Conservation (phyloP, 352 stramenopile genomes). For the Phytophthora litchii region DNA sequence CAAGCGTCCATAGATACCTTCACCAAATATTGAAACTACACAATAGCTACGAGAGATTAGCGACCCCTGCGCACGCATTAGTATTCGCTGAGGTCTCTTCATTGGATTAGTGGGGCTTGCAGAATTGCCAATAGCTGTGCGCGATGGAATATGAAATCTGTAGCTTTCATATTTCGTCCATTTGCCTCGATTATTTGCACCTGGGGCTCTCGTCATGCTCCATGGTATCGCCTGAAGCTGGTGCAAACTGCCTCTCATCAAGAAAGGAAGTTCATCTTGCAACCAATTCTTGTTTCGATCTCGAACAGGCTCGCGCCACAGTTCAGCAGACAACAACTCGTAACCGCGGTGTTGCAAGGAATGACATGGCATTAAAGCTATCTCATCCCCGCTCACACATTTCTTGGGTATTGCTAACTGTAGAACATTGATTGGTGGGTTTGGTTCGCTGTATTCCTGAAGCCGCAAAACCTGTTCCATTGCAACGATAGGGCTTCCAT, state of each 20-base stretch:
- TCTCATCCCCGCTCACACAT: slow-evolving; percentile 51
- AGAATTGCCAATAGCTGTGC: neutral
- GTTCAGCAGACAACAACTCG: slow-evolving; percentile 39
- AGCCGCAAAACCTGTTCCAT: slow-evolving; percentile 64
- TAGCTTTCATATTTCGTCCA: slow-evolving; percentile 49
- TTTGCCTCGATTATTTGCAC: slow-evolving; percentile 42
- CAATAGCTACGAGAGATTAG: slow-evolving; percentile 73
- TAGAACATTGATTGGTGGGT: slow-evolving; percentile 35
- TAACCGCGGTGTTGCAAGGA: slow-evolving; percentile 50
- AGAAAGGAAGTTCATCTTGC: slow-evolving; percentile 51
- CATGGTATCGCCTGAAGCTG: neutral
- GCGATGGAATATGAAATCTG: slow-evolving; percentile 38
- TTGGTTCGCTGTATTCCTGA: slow-evolving; percentile 38
- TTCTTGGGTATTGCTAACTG: slow-evolving; percentile 61
- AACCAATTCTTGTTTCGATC: slow-evolving; percentile 67
- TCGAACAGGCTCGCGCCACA: slow-evolving; percentile 59
- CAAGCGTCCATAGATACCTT: slow-evolving; percentile 60
- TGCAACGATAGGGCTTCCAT: slow-evolving; percentile 19
- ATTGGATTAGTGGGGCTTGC: slow-evolving; percentile 8
- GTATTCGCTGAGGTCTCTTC: slow-evolving; percentile 32
- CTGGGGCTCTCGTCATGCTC: slow-evolving; percentile 50
- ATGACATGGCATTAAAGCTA: slow-evolving; percentile 80
- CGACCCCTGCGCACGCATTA: slow-evolving; percentile 50
- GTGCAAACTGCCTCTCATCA: slow-evolving; percentile 26
- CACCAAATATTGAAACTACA: slow-evolving; percentile 60